A percentile compares a stretch with the other conserved stretches of the same genome.
These are phyloP conservation scores for Euphorbia peplus DNA, from an alignment of 345 rosid species.

Conservation along the genomic window DNA sequence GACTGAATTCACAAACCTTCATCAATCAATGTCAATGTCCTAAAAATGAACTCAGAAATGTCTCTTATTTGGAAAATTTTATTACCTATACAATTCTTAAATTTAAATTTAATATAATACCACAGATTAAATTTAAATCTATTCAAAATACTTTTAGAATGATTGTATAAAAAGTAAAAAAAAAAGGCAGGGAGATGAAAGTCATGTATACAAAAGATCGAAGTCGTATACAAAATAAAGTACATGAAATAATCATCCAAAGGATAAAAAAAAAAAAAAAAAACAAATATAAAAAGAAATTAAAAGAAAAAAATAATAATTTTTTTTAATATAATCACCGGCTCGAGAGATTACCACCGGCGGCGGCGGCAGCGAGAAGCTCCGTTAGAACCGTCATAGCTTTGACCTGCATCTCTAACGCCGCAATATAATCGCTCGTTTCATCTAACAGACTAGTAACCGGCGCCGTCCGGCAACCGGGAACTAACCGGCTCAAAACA, in stretches of 20 bases:
- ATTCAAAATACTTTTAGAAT: neutral
- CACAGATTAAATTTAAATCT: neutral
- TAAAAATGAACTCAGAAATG: no score
- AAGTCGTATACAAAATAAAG: constrained; percentile 35
- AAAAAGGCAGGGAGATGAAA: neutral
- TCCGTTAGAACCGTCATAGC: constrained; percentile 68
- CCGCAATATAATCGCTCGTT: constrained; percentile 80
- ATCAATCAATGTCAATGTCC: no score
- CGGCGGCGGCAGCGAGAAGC: constrained; percentile 28
- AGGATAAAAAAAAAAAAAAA: neutral
- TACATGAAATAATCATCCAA: constrained; percentile 26
- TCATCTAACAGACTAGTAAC: constrained; percentile 63
- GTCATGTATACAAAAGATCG: neutral
- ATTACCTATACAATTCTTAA: neutral
- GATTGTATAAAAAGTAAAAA: neutral
- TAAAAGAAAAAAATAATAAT: constrained; percentile 9
- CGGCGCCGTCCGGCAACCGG: constrained; percentile 76
- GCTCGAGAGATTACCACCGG: neutral
- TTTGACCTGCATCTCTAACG: constrained; percentile 89
- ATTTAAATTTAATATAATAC: neutral
- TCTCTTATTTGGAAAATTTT: no score
- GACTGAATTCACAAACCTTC: no score
- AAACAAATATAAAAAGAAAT: neutral
- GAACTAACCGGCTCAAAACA: constrained; percentile 63
- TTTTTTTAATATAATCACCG: constrained; percentile 12